Evolutionary conservation across 306 rosid genomes (phyloP), one percentile per base, ranked within the genome.

Genomic region (Mucuna pruriens): DNA sequence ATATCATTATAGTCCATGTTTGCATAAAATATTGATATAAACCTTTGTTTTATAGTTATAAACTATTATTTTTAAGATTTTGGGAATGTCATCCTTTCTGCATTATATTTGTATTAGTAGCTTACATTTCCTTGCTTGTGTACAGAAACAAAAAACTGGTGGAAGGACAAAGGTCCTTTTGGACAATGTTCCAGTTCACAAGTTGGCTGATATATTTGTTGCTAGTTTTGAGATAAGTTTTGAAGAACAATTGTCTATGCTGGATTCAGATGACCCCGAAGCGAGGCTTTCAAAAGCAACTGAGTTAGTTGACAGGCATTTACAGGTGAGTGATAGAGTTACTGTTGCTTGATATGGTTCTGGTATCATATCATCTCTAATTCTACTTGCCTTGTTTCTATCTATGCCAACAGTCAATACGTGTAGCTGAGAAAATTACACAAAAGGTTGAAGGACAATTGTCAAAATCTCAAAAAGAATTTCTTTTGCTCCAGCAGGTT

Each of bases 201-300:
- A 96, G 88, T 89, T 96, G 91, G 99, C 98, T 46, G 99, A 96
- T 84, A 93, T 96, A 86, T 96, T 96, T 96, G 99, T 89, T 81
- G 99, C 99, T 51, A 96, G 98, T 86, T 96, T 96, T 84, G 99
- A 96, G 89, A 92, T 96, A 79, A 96, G 98, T 86, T 96, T 96
- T 89, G 99, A 96, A 89, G 99, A 96, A 86, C 99, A 96, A 83
- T 82, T 96, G 67, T 92, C 83, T 45, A 93, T 93, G 98, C 75
- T 96, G 89, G 98, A 96, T 81, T 93, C 98, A 23, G 91, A 92
- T 85, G 98, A 94, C 82, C 90, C 92, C 64, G 92, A 92, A 96
- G 90, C 86, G 74, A 89, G 99, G 89, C 94, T 96, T 86, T 92
- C 97, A 48, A 96, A 96, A 96, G 99, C 98, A 51, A 93, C 95